Evolutionary conservation across 2,329 filamentous ascomycete genomes (phyloP).

Genomic region (Neonectria sp.): DNA sequence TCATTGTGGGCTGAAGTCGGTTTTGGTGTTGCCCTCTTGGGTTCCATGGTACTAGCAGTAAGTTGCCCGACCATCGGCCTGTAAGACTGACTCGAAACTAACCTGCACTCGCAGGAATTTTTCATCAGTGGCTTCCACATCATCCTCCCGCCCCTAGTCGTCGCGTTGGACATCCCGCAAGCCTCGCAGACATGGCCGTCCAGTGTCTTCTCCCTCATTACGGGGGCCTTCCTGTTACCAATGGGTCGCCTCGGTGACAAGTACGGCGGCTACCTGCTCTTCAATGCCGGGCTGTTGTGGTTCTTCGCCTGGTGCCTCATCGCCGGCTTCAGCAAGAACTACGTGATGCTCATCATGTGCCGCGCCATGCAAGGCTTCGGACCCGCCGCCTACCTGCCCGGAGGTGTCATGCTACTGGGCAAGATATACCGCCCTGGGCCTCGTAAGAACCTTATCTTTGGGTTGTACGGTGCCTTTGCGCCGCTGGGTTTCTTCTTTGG

Average conservation of each 20-base stretch:
- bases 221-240: constrained; percentile 73
- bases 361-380: constrained; percentile 83
- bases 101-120: constrained; percentile 42
- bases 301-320: constrained; percentile 78
- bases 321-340: constrained; percentile 77
- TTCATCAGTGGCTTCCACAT: constrained; percentile 48
- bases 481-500: constrained; percentile 74
- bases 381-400: constrained; percentile 79
- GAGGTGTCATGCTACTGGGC: constrained; percentile 78
- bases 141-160: constrained; percentile 76
- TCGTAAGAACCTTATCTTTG: constrained; percentile 78
- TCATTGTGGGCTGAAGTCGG: constrained; percentile 44
- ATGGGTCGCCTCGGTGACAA: constrained; percentile 75
- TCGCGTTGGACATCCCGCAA: constrained; percentile 74
- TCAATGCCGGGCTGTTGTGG: constrained; percentile 74
- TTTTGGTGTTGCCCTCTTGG: constrained; percentile 42
- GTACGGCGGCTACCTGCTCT: constrained; percentile 74
- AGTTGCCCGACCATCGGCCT: constrained; percentile 13
- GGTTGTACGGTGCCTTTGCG: constrained; percentile 71
- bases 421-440: constrained; percentile 79
- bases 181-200: constrained; percentile 75
- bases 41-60: constrained; percentile 46
- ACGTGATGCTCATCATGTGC: constrained; percentile 80
- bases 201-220: constrained; percentile 72
- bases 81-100: neutral